Base-by-base conservation (phyloP, 345 rosid species). In the Mallotus nudiflorus region DNA sequence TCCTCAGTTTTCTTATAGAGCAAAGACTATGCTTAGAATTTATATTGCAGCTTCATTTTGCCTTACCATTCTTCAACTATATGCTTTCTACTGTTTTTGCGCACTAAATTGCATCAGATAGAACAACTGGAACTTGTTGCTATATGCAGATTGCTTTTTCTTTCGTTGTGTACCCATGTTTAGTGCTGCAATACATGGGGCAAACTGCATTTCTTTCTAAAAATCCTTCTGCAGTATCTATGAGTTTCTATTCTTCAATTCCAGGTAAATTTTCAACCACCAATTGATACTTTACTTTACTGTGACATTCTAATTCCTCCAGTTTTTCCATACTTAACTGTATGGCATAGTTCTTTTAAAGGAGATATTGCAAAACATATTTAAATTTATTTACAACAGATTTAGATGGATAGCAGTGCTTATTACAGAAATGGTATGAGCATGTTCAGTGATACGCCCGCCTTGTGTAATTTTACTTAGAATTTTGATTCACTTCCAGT, bases 161-260 rank as follows among this genome's bases (percentile, higher is more conserved):
- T 67, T 82, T 87, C 73, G 77, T 90, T 46, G 87, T 87, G 53
- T 95, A 90, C 81, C 99, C 99, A 16, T 92, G 97, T 79, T 82
- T 95, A 58, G 95, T 95, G 83, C 92, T 95, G 78, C 99, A 95
- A 76, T 95, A 95, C 85, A 87, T 95, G 98, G 99, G 98, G 33
- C 97, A 92, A 80, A 96, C 98, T 46, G 98, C 99, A 45, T 95
- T 86, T 85, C 81, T 92, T 75, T 92, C 98, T 39, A 89, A 86
- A 84, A 95, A 95, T 54, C 76, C 84, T 68, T 81, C 87, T 49
- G 82, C 85, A 29, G 74, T 78, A 63, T 79, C 88, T 40, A 42
- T 77, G 66, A 90, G 94, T 86, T 95, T 95, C 75, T 86, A 85
- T 69, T 85, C 88, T 63, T 92, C 99, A 46, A 82, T 95, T 82